phyloP scores from a whole-genome alignment of 495 filamentous ascomycete genomes.

The Neurospora pannonica region DNA sequence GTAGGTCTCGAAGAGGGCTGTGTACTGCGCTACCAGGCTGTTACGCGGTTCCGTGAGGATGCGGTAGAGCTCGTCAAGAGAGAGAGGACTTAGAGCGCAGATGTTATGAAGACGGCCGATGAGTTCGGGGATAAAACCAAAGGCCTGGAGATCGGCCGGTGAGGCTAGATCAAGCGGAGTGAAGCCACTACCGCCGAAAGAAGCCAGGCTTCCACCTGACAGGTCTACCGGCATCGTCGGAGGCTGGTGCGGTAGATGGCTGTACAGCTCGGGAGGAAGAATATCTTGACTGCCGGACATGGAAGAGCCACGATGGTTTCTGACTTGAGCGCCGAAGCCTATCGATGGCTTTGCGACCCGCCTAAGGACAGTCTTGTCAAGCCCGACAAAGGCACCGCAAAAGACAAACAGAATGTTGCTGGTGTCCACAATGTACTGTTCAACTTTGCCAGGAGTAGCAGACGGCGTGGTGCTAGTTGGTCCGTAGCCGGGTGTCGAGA shows the following conservation, averaged over 20 bases:
- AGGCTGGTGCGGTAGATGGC: conserved; percentile 33
- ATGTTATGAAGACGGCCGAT: conserved; percentile 80
- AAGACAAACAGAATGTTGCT: conserved; percentile 96
- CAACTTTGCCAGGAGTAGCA: conserved; percentile 52
- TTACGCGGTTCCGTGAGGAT: conserved; percentile 91
- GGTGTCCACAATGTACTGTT: conserved; percentile 84
- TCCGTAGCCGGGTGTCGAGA: conserved; percentile 28
- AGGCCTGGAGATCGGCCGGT: conserved; percentile 76
- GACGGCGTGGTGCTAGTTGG: conserved; percentile 24
- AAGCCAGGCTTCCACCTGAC: not conserved
- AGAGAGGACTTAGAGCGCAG: conserved; percentile 72
- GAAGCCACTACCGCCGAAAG: conserved; percentile 29
- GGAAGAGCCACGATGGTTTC: conserved; percentile 27
- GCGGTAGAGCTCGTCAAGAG: conserved; percentile 66
- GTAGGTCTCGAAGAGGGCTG: conserved; percentile 71
- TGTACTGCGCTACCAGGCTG: conserved; percentile 76
- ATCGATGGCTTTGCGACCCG: conserved; percentile 81
- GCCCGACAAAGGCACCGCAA: conserved; percentile 87
- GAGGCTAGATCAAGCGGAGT: conserved; percentile 76
- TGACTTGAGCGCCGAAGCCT: conserved; percentile 80
- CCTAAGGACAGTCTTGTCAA: conserved; percentile 80
- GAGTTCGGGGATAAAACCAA: conserved; percentile 94
- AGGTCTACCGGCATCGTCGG: conserved; percentile 6
- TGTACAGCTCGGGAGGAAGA: conserved; percentile 34
- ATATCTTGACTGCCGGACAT: conserved; percentile 25